phyloP scores from a whole-genome alignment of 192 early-diverging fungal species.

The Phlyctochytrium arcticum region DNA sequence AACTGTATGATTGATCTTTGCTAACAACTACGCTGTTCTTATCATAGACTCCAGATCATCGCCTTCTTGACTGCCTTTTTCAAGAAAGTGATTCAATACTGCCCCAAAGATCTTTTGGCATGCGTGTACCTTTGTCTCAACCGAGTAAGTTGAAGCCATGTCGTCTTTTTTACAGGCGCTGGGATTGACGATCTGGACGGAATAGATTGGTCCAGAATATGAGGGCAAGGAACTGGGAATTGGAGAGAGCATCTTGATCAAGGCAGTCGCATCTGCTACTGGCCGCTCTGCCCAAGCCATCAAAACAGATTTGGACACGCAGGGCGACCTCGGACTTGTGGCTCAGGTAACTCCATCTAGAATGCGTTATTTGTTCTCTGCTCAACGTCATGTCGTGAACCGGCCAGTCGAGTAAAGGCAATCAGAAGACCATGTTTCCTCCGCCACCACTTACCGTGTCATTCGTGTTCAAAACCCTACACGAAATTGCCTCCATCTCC shows the following conservation, averaged over 20 bases:
- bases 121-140: slow-evolving; percentile 90
- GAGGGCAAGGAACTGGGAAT: slow-evolving; percentile 95
- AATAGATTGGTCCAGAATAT: slow-evolving; percentile 84
- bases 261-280: slow-evolving; percentile 87
- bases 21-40: no score
- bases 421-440: slow-evolving; percentile 78
- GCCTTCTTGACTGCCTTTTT: slow-evolving; percentile 71
- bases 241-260: slow-evolving; percentile 89
- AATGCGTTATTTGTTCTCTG: background rate
- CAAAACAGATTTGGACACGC: slow-evolving; percentile 70
- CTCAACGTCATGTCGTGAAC: background rate
- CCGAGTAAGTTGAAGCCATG: slow-evolving; percentile 49
- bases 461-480: slow-evolving; percentile 80
- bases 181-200: background rate
- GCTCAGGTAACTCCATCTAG: slow-evolving; percentile 56
- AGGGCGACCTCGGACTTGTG: slow-evolving; percentile 88
- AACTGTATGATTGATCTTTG: background rate
- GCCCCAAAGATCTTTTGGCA: slow-evolving; percentile 63
- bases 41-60: slow-evolving; percentile 62
- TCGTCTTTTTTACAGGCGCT: background rate
- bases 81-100: slow-evolving; percentile 55
- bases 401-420: slow-evolving; percentile 57
- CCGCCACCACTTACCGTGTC: slow-evolving; percentile 75
- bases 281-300: slow-evolving; percentile 70
- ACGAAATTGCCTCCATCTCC: slow-evolving; percentile 77